These are phyloP conservation scores for Russula sp. DNA, from an alignment of 768 basidiomycete genomes.

Conservation along the genomic window DNA sequence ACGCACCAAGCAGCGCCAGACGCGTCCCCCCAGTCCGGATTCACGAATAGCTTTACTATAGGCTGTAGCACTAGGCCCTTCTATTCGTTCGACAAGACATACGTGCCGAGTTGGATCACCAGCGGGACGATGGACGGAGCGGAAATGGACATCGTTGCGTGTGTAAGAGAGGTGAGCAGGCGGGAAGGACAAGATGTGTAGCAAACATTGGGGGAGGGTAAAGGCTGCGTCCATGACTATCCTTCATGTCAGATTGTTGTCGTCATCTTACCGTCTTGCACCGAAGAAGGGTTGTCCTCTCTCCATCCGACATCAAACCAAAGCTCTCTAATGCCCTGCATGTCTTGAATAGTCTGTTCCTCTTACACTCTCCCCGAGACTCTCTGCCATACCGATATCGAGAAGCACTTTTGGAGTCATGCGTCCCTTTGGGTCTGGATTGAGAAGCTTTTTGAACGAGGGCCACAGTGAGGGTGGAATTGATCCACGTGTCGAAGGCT, in stretches of 20 bases:
- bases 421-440: slow-evolving; percentile 79
- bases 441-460: slow-evolving; percentile 80
- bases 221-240: slow-evolving; percentile 73
- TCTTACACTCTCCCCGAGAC: slow-evolving; percentile 43
- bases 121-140: slow-evolving; percentile 81
- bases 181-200: slow-evolving; percentile 81
- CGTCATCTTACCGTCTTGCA: slow-evolving; percentile 26
- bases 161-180: slow-evolving; percentile 70
- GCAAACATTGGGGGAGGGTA: slow-evolving; percentile 86
- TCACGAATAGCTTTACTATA: slow-evolving; percentile 77
- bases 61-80: slow-evolving; percentile 62
- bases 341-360: slow-evolving; percentile 78
- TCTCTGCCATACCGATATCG: slow-evolving; percentile 70
- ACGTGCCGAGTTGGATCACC: slow-evolving; percentile 72
- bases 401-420: slow-evolving; percentile 73
- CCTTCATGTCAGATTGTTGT: slow-evolving; percentile 33
- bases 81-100: slow-evolving; percentile 68
- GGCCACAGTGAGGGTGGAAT: slow-evolving; percentile 75
- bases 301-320: slow-evolving; percentile 69
- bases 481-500: slow-evolving; percentile 63
- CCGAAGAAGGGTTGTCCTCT: slow-evolving; percentile 71
- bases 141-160: slow-evolving; percentile 59
- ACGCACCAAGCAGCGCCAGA: slow-evolving; percentile 87
- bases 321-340: slow-evolving; percentile 85
- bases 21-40: slow-evolving; percentile 86